Evolutionary conservation across 192 early-diverging fungal genomes (phyloP).

Genomic region (Spizellomyces sp.): DNA sequence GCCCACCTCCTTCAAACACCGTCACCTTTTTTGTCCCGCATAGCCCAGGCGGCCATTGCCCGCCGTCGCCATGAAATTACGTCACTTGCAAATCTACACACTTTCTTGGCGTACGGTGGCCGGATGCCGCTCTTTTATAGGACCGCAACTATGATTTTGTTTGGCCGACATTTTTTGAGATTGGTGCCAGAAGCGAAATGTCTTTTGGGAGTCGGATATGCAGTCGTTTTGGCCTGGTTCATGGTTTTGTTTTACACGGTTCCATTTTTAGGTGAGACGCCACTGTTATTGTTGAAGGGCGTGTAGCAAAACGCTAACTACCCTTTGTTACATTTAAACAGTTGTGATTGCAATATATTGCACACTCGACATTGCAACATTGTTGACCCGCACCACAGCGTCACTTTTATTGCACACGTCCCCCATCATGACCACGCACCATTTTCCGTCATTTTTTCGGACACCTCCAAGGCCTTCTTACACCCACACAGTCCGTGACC

Average conservation of each 20-base stretch:
- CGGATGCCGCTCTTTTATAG: conserved; percentile 40
- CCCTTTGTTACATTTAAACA: not conserved
- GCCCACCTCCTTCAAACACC: conserved; percentile 28
- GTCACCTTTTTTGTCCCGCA: not conserved
- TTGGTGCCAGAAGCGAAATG: conserved; percentile 42
- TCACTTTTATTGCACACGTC: conserved; percentile 24
- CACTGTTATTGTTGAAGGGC: too few species aligned
- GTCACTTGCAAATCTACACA: conserved; percentile 23
- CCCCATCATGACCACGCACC: conserved; percentile 17
- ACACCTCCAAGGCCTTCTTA: conserved; percentile 16
- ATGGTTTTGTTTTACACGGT: conserved; percentile 42
- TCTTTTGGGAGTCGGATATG: conserved; percentile 42
- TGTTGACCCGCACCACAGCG: conserved; percentile 20
- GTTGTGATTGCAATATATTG: conserved; percentile 24
- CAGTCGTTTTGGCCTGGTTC: conserved; percentile 45
- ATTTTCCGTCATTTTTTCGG: conserved; percentile 24
- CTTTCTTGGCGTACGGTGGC: conserved; percentile 33
- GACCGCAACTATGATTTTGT: conserved; percentile 44
- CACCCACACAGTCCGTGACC: conserved; percentile 24
- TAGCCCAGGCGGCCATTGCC: conserved; percentile 19
- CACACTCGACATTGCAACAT: conserved; percentile 15
- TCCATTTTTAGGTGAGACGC: conserved; percentile 38
- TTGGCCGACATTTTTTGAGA: conserved; percentile 40
- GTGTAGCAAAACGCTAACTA: too few species aligned
- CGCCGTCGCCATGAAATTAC: conserved; percentile 30